These are phyloP conservation scores for Podila epigama DNA, from an alignment of 192 early-diverging fungal species.

Conservation along the genomic window DNA sequence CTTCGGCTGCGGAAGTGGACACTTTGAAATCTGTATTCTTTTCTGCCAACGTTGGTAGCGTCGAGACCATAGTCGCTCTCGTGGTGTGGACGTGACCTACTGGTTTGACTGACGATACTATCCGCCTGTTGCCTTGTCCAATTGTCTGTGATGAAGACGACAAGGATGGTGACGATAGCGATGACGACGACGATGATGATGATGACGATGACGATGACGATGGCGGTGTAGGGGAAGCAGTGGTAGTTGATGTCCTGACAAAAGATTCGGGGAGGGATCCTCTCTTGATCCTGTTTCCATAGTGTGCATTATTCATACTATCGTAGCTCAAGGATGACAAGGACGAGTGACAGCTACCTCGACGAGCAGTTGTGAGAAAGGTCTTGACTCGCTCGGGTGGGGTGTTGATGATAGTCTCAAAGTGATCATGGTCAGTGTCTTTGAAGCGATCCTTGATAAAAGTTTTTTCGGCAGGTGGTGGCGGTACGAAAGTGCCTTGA, in stretches of 20 bases:
- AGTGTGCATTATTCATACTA: not conserved
- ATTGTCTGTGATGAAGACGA: too few relatives aligned
- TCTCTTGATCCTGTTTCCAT: not conserved
- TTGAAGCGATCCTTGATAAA: not conserved
- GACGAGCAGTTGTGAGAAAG: not conserved
- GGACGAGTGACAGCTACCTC: too few relatives aligned
- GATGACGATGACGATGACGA: too few relatives aligned
- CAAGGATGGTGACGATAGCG: too few relatives aligned
- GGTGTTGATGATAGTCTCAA: not conserved
- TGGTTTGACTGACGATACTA: too few relatives aligned
- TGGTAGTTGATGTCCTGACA: not conserved
- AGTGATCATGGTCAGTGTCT: not conserved
- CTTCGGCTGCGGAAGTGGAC: not conserved
- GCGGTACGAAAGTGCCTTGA: not conserved
- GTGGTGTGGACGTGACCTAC: not conserved
- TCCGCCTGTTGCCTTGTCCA: too few relatives aligned
- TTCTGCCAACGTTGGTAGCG: not conserved
- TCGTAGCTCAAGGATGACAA: too few relatives aligned
- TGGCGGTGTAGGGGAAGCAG: not conserved
- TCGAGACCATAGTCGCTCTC: not conserved
- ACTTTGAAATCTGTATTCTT: too few relatives aligned
- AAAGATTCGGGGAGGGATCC: not conserved
- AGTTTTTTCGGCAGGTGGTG: not conserved
- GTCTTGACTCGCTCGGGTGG: not conserved
- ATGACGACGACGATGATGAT: too few relatives aligned